phyloP scores from a whole-genome alignment of 2,329 filamentous ascomycete genomes.

The Aspergillus brasiliensis region DNA sequence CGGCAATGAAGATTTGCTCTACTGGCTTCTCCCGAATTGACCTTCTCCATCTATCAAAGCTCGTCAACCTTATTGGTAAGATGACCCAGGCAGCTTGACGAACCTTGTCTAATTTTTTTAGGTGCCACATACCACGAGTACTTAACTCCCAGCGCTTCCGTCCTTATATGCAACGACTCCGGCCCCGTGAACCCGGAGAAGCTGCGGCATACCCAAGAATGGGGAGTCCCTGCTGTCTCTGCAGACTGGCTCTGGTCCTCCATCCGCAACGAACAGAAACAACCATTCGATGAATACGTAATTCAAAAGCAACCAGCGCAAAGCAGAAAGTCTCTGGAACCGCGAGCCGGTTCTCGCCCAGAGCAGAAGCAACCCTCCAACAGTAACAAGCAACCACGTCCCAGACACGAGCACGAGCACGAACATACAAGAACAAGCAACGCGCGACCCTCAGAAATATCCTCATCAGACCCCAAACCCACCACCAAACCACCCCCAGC shows the following conservation, averaged over 20 bases:
- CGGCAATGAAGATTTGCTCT: constrained; percentile 71
- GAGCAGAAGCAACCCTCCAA: constrained; percentile 23
- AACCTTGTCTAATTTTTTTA: constrained; percentile 24
- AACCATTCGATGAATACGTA: constrained; percentile 52
- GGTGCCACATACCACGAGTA: constrained; percentile 79
- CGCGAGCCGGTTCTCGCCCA: constrained; percentile 22
- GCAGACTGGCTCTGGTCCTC: constrained; percentile 85
- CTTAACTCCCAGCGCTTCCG: constrained; percentile 69
- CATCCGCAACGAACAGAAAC: constrained; percentile 57
- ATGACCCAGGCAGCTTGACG: background rate
- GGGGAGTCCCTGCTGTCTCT: constrained; percentile 78
- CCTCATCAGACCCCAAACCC: background rate
- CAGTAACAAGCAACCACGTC: constrained; percentile 6
- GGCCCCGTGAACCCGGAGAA: constrained; percentile 67
- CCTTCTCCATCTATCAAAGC: constrained; percentile 78
- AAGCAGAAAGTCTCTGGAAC: constrained; percentile 22
- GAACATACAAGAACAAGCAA: background rate
- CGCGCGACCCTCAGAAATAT: background rate
- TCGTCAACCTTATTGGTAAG: constrained; percentile 69
- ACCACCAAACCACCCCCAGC: background rate
- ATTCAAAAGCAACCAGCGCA: constrained; percentile 31
- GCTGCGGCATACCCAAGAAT: constrained; percentile 71
- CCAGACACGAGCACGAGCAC: background rate
- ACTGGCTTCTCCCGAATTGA: constrained; percentile 84
- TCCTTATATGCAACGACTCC: constrained; percentile 71